Conservation (phyloP, 192 early-diverging fungal species). For the Dissophora globulifera region DNA sequence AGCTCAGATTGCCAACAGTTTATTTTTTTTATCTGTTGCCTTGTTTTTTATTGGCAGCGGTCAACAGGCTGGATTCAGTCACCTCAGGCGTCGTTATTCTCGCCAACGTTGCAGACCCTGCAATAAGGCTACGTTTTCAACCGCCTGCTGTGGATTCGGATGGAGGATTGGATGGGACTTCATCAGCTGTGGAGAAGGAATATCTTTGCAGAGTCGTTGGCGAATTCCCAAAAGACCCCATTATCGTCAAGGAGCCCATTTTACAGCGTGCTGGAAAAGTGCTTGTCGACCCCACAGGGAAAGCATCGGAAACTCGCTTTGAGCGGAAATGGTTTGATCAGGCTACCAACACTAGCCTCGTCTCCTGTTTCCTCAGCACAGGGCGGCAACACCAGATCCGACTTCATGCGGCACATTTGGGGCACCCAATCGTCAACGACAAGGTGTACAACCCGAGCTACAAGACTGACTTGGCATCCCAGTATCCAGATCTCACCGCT, state of each 20-base stretch:
- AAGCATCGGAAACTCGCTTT: conserved; percentile 40
- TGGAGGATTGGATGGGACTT: background rate
- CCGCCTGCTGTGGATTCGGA: background rate
- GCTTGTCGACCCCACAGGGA: conserved; percentile 25
- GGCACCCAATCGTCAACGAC: conserved; percentile 45
- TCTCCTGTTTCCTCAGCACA: conserved; percentile 31
- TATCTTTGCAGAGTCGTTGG: conserved; percentile 47
- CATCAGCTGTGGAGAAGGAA: conserved; percentile 38
- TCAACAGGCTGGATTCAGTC: conserved; percentile 42
- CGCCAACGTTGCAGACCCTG: conserved; percentile 36
- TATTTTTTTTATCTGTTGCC: background rate
- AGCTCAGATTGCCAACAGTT: too few relatives aligned
- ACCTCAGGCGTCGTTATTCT: conserved; percentile 49
- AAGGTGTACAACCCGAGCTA: conserved; percentile 39
- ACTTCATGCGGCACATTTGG: conserved; percentile 30
- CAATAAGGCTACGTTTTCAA: conserved; percentile 34
- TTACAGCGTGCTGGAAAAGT: conserved; percentile 34
- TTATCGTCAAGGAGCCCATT: conserved; percentile 48
- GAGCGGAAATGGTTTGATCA: conserved; percentile 37
- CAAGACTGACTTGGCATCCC: background rate
- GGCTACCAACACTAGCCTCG: conserved; percentile 27
- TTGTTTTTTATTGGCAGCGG: background rate
- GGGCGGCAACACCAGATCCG: conserved; percentile 52
- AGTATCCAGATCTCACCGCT: background rate
- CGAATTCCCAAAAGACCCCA: conserved; percentile 30